Percentiles rank a stretch among this genome's conserved stretches.
phyloP scores from a whole-genome alignment of 2,329 filamentous ascomycete genomes.

The Colletotrichum siamense region DNA sequence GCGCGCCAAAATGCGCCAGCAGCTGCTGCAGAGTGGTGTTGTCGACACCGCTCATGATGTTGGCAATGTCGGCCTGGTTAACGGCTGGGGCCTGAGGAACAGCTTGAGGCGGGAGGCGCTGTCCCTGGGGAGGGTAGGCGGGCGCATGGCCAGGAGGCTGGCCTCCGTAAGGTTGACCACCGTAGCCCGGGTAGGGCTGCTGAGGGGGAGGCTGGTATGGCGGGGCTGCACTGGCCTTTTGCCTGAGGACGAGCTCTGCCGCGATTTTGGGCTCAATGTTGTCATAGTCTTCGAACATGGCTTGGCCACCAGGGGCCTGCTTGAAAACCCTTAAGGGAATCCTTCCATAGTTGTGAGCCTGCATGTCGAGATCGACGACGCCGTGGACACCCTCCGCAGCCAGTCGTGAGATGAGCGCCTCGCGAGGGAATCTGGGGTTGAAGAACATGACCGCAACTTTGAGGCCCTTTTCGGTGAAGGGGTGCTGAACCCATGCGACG shows the following conservation, averaged over 20 bases:
- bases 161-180: constrained; percentile 34
- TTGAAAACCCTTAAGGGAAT: constrained; percentile 88
- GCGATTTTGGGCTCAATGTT: constrained; percentile 80
- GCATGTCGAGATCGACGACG: constrained; percentile 77
- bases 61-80: constrained; percentile 60
- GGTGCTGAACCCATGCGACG: constrained; percentile 79
- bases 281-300: constrained; percentile 86
- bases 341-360: constrained; percentile 72
- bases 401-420: constrained; percentile 82
- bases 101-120: constrained; percentile 24
- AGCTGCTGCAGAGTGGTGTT: constrained; percentile 74
- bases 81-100: constrained; percentile 28
- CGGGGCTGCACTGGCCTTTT: constrained; percentile 54
- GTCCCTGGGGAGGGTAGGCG: background rate
- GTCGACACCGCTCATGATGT: constrained; percentile 71
- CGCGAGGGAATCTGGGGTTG: constrained; percentile 70
- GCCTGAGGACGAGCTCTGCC: constrained; percentile 79
- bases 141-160: constrained; percentile 19
- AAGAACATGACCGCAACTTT: constrained; percentile 82
- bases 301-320: constrained; percentile 73
- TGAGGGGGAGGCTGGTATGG: constrained; percentile 25
- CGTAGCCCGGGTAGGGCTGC: constrained; percentile 27
- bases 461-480: constrained; percentile 75
- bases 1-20: constrained; percentile 51
- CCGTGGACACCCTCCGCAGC: constrained; percentile 89